phyloP scores from a whole-genome alignment of 2,329 filamentous ascomycete genomes.

The Trichoderma semiorbis region DNA sequence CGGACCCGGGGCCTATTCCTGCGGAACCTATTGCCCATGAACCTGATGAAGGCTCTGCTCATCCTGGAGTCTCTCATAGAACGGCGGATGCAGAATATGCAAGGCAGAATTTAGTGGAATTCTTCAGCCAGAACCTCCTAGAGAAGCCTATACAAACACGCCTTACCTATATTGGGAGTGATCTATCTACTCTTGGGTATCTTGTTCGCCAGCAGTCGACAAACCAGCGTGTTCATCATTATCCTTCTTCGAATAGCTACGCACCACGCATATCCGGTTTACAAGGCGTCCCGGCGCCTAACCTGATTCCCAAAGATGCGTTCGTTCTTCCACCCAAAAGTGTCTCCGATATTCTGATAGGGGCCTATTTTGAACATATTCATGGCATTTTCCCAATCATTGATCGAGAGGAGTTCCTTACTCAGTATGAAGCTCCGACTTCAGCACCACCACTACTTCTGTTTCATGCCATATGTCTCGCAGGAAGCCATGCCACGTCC shows the following conservation, averaged over 20 bases:
- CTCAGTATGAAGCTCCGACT: neutral
- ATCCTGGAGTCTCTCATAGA: neutral
- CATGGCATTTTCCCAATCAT: neutral
- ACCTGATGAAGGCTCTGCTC: neutral
- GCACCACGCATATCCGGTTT: neutral
- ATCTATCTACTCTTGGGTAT: neutral
- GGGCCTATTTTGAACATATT: neutral
- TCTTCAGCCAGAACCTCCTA: neutral
- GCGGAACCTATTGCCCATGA: neutral
- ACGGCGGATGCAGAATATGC: neutral
- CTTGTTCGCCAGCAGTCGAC: neutral
- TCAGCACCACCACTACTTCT: neutral
- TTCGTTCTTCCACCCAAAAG: neutral
- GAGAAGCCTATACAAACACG: constrained; percentile 1
- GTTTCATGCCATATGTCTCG: neutral
- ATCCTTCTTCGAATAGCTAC: constrained; percentile 4
- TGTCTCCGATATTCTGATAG: neutral
- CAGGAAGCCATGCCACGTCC: neutral
- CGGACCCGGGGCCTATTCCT: neutral
- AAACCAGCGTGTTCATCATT: neutral
- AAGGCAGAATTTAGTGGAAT: constrained; percentile 2
- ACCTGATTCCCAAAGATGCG: neutral
- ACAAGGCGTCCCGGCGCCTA: constrained; percentile 33
- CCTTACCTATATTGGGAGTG: neutral
- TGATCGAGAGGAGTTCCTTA: neutral